phyloP scores from a whole-genome alignment of 495 filamentous ascomycete genomes.

The Podospora pseudopauciseta region DNA sequence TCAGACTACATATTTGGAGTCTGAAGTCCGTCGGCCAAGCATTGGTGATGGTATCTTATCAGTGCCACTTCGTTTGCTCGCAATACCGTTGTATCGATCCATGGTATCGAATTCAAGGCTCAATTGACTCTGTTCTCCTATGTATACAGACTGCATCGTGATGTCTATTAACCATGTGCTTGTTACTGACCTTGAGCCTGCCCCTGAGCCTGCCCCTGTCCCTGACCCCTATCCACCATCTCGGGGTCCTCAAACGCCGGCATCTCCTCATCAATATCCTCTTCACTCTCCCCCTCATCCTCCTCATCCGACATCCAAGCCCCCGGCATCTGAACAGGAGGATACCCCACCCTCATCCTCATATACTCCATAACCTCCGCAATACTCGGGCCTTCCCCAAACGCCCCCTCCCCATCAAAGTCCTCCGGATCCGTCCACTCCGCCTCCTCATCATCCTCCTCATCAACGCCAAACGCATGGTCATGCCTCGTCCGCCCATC shows the following conservation, averaged over 20 bases:
- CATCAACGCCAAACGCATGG: slow-evolving; percentile 14
- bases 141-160: too few relatives aligned
- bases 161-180: too few relatives aligned
- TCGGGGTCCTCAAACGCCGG: slow-evolving; percentile 4
- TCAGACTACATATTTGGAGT: too few relatives aligned
- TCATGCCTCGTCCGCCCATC: not conserved
- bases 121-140: too few relatives aligned
- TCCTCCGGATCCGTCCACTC: not conserved
- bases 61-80: too few relatives aligned
- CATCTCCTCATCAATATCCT: slow-evolving; percentile 4
- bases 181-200: too few relatives aligned
- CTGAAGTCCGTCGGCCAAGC: not conserved
- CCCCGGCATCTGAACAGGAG: not conserved
- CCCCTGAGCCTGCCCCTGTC: not conserved
- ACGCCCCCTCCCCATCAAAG: not conserved
- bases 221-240: not conserved
- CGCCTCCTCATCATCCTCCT: slow-evolving; percentile 25
- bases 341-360: not conserved
- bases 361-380: not conserved
- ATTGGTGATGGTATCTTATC: not conserved
- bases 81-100: too few relatives aligned
- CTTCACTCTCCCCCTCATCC: slow-evolving; percentile 21
- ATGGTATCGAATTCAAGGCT: too few relatives aligned
- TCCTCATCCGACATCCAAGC: slow-evolving; percentile 11
- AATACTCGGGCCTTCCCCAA: not conserved